phyloP scores from a whole-genome alignment of 78 protist species.

The Andalucia godoyi region DNA sequence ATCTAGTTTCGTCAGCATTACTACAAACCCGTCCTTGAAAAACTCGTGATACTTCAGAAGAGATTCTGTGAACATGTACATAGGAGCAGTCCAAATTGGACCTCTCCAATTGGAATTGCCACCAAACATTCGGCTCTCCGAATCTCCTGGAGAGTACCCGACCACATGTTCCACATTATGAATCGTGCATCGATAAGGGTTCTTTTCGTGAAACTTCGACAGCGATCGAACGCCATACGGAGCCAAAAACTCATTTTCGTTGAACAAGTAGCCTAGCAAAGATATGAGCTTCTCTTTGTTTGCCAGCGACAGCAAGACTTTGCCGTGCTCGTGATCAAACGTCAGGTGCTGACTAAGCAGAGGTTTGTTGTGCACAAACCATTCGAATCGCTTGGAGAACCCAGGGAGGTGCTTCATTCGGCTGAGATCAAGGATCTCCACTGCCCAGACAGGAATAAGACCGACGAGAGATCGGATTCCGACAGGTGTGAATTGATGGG shows the following conservation, averaged over 20 bases:
- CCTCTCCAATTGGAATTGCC: conserved; percentile 73
- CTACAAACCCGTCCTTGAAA: conserved; percentile 24
- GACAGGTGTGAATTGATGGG: neutral
- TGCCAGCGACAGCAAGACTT: conserved; percentile 21
- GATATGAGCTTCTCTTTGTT: conserved; percentile 10
- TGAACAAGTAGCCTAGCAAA: neutral
- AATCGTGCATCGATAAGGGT: neutral
- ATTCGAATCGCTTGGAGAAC: conserved; percentile 37
- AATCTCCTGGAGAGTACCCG: conserved; percentile 27
- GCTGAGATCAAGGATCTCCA: neutral
- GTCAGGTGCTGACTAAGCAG: conserved; percentile 23
- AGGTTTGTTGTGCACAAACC: conserved; percentile 22
- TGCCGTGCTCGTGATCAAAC: conserved; percentile 4
- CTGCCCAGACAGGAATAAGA: conserved; percentile 7
- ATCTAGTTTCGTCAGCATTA: no score
- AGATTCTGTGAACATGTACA: conserved; percentile 38
- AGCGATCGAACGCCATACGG: conserved; percentile 50
- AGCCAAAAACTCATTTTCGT: conserved; percentile 38
- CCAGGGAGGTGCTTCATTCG: conserved; percentile 21
- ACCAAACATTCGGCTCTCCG: conserved; percentile 34
- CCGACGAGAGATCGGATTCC: conserved; percentile 25
- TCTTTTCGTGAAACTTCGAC: conserved; percentile 16
- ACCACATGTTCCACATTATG: neutral
- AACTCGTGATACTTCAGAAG: conserved; percentile 20
- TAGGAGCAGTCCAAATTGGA: conserved; percentile 57